Evolutionary conservation across 257 asterid species (phyloP).

Genomic region (Echites panduratus): DNA sequence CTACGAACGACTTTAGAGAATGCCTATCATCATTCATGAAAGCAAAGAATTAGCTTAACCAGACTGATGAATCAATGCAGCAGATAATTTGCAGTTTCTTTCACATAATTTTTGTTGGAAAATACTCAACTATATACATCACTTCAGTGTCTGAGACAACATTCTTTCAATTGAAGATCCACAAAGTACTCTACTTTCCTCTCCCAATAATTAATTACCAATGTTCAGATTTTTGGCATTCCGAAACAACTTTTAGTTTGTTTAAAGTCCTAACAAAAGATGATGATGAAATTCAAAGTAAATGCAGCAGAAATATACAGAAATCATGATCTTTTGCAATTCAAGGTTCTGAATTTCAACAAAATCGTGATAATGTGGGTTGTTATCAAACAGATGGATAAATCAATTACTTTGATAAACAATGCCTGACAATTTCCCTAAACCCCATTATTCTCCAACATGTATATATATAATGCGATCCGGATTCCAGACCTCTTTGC

Average conservation of each 20-base stretch:
- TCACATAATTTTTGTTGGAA: neutral
- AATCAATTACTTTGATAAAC: neutral
- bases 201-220: neutral
- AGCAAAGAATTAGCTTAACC: neutral
- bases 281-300: too few species aligned
- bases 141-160: neutral
- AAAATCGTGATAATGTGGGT: neutral
- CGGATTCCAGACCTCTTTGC: constrained; percentile 18
- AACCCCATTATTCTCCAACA: neutral
- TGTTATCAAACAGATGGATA: neutral
- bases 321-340: neutral
- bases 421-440: neutral
- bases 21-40: constrained; percentile 17
- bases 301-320: too few species aligned
- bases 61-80: neutral
- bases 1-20: constrained; percentile 22
- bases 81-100: constrained; percentile 2
- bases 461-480: neutral
- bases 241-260: neutral
- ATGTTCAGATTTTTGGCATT: neutral
- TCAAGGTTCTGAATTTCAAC: neutral
- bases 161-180: neutral
- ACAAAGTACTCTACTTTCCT: neutral
- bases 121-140: too few species aligned
- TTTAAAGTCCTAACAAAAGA: too few species aligned